phyloP scores from a whole-genome alignment of 2,329 filamentous ascomycete species.

The Coleophoma cylindrospora region DNA sequence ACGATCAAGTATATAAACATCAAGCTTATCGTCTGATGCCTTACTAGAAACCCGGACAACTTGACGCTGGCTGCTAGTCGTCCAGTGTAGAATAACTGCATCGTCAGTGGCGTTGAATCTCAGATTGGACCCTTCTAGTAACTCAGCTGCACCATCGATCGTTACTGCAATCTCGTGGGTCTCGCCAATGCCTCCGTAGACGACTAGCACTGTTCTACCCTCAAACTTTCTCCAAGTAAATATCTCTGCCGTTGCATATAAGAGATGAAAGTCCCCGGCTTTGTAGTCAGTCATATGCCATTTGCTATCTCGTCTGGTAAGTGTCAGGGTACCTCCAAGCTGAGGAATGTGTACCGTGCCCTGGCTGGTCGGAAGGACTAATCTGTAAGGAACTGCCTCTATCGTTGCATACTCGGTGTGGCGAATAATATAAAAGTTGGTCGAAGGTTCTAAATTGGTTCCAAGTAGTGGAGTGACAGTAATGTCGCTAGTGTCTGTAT shows the following conservation, averaged over 20 bases:
- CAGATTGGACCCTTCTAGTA: conserved; percentile 7
- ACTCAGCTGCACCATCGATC: background rate
- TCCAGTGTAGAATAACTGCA: conserved; percentile 44
- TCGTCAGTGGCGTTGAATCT: conserved; percentile 29
- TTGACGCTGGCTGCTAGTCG: conserved; percentile 41
- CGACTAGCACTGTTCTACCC: conserved; percentile 49
- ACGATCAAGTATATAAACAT: conserved; percentile 39
- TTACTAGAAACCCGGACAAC: conserved; percentile 34
- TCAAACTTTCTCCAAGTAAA: conserved; percentile 60
- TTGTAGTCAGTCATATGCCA: conserved; percentile 61
- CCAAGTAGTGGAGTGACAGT: conserved; percentile 55
- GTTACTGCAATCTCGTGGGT: conserved; percentile 46
- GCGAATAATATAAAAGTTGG: conserved; percentile 59
- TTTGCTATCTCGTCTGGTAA: conserved; percentile 59
- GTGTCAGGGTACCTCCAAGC: conserved; percentile 45
- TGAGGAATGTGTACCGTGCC: conserved; percentile 53
- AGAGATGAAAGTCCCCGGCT: conserved; percentile 46
- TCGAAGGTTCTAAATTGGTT: conserved; percentile 34
- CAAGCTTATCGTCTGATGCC: conserved; percentile 10
- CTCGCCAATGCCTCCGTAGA: conserved; percentile 58
- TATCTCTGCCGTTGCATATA: conserved; percentile 65
- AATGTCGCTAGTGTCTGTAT: conserved; percentile 53
- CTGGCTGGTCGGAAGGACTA: conserved; percentile 52
- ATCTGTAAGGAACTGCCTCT: conserved; percentile 51
- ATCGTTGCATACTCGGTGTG: conserved; percentile 58